Percentiles rank a stretch among this genome's conserved stretches.
These are phyloP conservation scores for Lithocarpus polystachyus DNA, from an alignment of 306 rosid species.

Conservation along the genomic window DNA sequence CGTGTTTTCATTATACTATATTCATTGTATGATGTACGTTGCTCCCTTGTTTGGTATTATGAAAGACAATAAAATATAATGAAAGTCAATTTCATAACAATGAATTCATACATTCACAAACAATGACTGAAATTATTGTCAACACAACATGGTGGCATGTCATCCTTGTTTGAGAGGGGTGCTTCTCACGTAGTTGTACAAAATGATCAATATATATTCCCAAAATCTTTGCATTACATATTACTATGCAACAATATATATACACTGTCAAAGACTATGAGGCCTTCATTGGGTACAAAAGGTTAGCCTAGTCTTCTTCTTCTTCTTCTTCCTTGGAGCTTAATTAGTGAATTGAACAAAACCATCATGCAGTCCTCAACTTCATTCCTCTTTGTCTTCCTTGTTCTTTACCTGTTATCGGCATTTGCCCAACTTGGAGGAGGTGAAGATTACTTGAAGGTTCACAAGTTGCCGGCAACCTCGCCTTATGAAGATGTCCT, in stretches of 20 bases:
- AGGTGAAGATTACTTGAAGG: slow-evolving; percentile 8
- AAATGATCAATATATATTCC: neutral
- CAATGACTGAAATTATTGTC: neutral
- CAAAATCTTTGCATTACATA: neutral
- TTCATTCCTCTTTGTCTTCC: slow-evolving; percentile 25
- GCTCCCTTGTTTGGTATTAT: neutral
- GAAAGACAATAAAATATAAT: neutral
- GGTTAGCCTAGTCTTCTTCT: neutral
- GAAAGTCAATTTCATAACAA: neutral
- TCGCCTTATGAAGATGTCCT: slow-evolving; percentile 41
- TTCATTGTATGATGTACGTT: no score
- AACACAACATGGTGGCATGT: slow-evolving; percentile 37
- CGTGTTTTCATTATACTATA: no score
- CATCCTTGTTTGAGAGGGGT: slow-evolving; percentile 5
- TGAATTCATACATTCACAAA: neutral
- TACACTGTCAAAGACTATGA: neutral
- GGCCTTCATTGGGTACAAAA: neutral
- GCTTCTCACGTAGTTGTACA: slow-evolving; percentile 35
- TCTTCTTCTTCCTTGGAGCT: neutral
- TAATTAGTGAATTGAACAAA: neutral
- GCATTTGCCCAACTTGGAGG: slow-evolving; percentile 20
- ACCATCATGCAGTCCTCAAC: slow-evolving; percentile 18
- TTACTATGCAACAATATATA: neutral
- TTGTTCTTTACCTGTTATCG: slow-evolving; percentile 27
- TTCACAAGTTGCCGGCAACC: slow-evolving; percentile 13